phyloP scores from a whole-genome alignment of 495 filamentous ascomycete genomes.

The Aspergillus bertholletiae region DNA sequence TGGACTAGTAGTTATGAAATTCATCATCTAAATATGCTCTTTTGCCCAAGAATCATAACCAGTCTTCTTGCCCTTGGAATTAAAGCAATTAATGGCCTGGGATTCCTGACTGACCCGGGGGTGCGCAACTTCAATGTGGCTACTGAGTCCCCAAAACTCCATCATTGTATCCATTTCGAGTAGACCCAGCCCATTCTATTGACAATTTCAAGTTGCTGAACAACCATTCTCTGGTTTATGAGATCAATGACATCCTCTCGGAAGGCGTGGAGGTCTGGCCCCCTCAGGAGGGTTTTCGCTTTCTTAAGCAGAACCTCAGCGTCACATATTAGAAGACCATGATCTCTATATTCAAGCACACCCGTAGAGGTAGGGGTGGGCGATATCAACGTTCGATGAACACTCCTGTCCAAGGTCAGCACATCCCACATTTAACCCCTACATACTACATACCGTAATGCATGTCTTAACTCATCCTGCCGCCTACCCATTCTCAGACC shows the following conservation, averaged over 20 bases:
- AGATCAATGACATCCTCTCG: slow-evolving; percentile 81
- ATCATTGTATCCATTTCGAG: slow-evolving; percentile 61
- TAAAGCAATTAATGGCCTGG: background rate
- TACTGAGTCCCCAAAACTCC: background rate
- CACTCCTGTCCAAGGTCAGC: slow-evolving; percentile 48
- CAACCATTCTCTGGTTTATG: slow-evolving; percentile 67
- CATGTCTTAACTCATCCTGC: slow-evolving; percentile 63
- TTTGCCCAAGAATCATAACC: background rate
- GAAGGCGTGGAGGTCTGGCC: slow-evolving; percentile 73
- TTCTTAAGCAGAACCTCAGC: slow-evolving; percentile 71
- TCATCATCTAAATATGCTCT: background rate
- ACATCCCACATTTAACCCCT: background rate
- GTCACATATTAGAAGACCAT: slow-evolving; percentile 85
- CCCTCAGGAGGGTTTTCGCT: slow-evolving; percentile 60
- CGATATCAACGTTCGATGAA: slow-evolving; percentile 74
- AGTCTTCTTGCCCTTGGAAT: background rate
- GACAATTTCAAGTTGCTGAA: slow-evolving; percentile 68
- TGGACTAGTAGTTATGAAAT: background rate
- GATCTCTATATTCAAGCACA: slow-evolving; percentile 80
- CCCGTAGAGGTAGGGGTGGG: slow-evolving; percentile 60
- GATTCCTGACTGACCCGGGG: background rate
- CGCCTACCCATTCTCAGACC: slow-evolving; percentile 57
- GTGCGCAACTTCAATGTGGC: background rate
- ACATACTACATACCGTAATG: slow-evolving; percentile 58
- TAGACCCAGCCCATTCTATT: slow-evolving; percentile 87